Conservation (phyloP, 2,329 filamentous ascomycete species). For the Talaromyces atroroseus region DNA sequence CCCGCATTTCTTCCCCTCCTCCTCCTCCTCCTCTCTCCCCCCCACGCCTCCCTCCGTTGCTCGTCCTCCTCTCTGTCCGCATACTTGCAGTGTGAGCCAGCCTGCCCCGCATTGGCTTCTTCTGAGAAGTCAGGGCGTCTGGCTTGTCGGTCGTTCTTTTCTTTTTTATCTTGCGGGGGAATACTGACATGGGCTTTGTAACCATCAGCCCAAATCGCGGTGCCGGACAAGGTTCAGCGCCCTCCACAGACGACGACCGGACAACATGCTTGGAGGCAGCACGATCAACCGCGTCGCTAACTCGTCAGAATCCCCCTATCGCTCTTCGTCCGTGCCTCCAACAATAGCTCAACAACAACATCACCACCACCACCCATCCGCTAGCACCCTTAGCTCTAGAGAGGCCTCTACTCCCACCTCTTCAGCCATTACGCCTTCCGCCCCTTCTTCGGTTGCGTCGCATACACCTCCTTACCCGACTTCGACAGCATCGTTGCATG, state of each 20-base stretch:
- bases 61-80: not conserved
- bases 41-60: not conserved
- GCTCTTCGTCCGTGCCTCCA: conserved; percentile 24
- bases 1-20: conserved; percentile 5
- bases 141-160: not conserved
- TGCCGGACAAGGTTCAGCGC: conserved; percentile 65
- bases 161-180: conserved; percentile 2
- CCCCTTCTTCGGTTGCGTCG: conserved; percentile 27
- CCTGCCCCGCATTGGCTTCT: conserved; percentile 5
- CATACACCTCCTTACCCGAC: conserved; percentile 28
- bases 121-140: not conserved
- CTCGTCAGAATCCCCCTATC: conserved; percentile 32
- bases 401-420: conserved; percentile 32
- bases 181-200: conserved; percentile 56
- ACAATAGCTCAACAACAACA: conserved; percentile 19
- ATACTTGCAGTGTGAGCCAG: not conserved
- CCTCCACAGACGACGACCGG: conserved; percentile 40
- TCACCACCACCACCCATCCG: conserved; percentile 16
- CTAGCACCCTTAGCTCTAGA: conserved; percentile 25
- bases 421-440: conserved; percentile 30
- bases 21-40: conserved; percentile 1
- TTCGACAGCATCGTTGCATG: conserved; percentile 22
- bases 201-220: conserved; percentile 63
- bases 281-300: conserved; percentile 26
- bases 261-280: conserved; percentile 57